Evolutionary conservation across 73 alveolate species (phyloP), one percentile per base, ranked within the genome.

Genomic region (Halteria grandinella): DNA sequence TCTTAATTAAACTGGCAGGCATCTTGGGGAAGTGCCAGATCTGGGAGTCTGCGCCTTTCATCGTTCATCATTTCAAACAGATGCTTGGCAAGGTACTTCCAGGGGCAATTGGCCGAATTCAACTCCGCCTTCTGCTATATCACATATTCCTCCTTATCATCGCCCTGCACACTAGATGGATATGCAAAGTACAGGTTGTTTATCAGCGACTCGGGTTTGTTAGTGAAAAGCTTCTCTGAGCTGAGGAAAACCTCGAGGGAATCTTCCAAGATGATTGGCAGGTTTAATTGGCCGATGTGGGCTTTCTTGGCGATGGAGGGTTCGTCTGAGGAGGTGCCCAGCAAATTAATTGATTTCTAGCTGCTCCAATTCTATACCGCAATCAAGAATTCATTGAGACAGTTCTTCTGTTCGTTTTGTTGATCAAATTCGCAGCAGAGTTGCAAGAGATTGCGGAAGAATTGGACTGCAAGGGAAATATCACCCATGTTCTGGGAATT

Each of bases 341-440:
- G n/a, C n/a, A n/a, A n/a, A n/a, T n/a, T n/a, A n/a, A n/a, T 62
- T 4, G 1, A 45, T 43, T 66, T 45, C 29, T 66, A 24, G 21
- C 24, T 14, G 31, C 27, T 60, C 87, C 88, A 83, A 43, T 60
- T 59, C 29, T 53, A 21, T 11, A 83, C 87, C 12, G 83, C 87
- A 0, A 31, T 74, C 25, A 73, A 55, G 54, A 73, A 83, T 37
- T 73, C 77, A 59, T 83, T 57, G 2, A 83, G 45, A 15, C 76
- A 53, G 20, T 72, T 82, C 44, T 60, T 58, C 45, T 83, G 78
- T 18, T 57, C 69, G 29, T 52, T 15, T 18, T 25, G 25, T 32
- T 83, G 79, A 17, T 83, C 92, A 28, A 83, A 57, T 23, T 83
- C 92, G 29, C 87, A 74, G 73, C 92, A 83, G 7, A 83, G 64